phyloP scores from a whole-genome alignment of 768 basidiomycete species.

The Xanthoconium stramineum region DNA sequence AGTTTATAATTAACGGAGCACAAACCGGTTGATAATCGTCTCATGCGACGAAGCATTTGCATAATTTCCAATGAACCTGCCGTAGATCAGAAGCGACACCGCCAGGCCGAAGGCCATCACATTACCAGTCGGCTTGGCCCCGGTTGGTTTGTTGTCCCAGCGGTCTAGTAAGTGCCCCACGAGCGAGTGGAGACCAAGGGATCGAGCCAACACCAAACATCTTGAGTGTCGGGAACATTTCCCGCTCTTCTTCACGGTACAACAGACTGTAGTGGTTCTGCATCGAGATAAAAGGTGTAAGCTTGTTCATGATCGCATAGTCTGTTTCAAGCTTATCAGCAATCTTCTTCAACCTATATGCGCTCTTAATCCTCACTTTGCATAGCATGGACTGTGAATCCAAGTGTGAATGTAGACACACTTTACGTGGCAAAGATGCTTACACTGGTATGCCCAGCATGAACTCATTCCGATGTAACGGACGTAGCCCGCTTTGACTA shows the following conservation, averaged over 20 bases:
- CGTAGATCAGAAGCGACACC: slow-evolving; percentile 1
- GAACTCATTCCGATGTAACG: slow-evolving; percentile 46
- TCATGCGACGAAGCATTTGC: slow-evolving; percentile 24
- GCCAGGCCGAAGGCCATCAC: background rate
- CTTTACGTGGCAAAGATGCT: slow-evolving; percentile 2
- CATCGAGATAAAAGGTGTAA: slow-evolving; percentile 61
- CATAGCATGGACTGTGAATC: slow-evolving; percentile 35
- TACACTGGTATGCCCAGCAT: slow-evolving; percentile 41
- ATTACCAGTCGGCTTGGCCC: slow-evolving; percentile 24
- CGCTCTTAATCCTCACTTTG: slow-evolving; percentile 28
- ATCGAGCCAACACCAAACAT: slow-evolving; percentile 44
- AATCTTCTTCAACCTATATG: background rate
- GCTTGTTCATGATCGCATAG: slow-evolving; percentile 40
- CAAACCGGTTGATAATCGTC: slow-evolving; percentile 27
- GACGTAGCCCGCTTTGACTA: slow-evolving; percentile 47
- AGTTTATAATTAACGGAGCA: background rate
- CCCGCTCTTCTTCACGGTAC: slow-evolving; percentile 60
- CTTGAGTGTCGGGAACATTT: slow-evolving; percentile 53
- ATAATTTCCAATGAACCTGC: slow-evolving; percentile 27
- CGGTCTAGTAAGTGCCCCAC: slow-evolving; percentile 36
- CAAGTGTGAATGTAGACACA: background rate
- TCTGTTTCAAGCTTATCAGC: slow-evolving; percentile 19
- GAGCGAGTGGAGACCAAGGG: slow-evolving; percentile 44
- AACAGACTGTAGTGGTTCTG: slow-evolving; percentile 57
- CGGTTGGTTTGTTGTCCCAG: slow-evolving; percentile 29